Evolutionary conservation across 1,139 yeast species (phyloP), one percentile per base, ranked within the genome.

Genomic region (Dujonia santamariae): DNA sequence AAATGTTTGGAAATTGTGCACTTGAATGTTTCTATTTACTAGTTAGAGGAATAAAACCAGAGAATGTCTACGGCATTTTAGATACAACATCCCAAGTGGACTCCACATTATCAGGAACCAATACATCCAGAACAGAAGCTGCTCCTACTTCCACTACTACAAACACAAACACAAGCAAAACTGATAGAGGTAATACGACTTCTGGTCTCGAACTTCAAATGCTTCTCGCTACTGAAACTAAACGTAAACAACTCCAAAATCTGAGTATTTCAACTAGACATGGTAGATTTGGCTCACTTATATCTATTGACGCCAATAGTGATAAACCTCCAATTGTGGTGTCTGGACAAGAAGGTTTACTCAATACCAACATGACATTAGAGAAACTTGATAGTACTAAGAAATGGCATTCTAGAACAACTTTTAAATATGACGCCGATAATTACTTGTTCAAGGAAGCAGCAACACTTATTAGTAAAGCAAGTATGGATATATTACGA

Each of bases 241-340:
- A 67, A 27, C 57, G 80, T 42, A 78, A 75, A 42, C 67, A 63
- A 31, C 56, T 60, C 14, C 76, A 76, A 27, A 66, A 72, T 13
- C 74, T 70, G 44, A 65, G 70, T 34, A 64, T 77, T 4, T 76
- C 84, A 1, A 75, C 90, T 0, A 72, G 98, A 35, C 98, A 92
- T 52, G 92, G 95, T 3, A 71, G 96, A 28, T 92, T 92, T 62
- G 98, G 98, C 1, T 80, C 97, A 0, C 64, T 90, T 44, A 58
- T 88, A 8, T 81, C 95, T 1, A 68, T 88, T 20, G 77, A 80
- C 40, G 72, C 78, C 19, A 67, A 72, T 11, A 75, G 74, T 37
- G 69, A 72, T 39, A 75, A 72, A 7, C 67, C 84, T 30, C 61
- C 85, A 19, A 77, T 86, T 12, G 77, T 87, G 0, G 58, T 69